Evolutionary conservation across 306 rosid species (phyloP).

Genomic region (Malus orientalis): DNA sequence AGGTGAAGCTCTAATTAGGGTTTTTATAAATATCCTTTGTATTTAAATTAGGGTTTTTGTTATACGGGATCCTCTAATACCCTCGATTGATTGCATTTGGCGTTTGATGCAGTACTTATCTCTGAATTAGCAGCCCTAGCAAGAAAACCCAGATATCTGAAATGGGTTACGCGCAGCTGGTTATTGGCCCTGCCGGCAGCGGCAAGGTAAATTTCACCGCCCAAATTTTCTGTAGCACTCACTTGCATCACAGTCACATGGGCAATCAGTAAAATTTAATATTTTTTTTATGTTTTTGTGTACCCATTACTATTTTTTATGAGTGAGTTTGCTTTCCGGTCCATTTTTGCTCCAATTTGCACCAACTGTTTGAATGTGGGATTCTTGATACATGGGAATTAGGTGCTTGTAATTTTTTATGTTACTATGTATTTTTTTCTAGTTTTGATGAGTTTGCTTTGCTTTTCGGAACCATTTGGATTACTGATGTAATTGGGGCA

Average conservation of each 20-base stretch:
- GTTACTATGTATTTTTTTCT: not conserved
- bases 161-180: constrained; percentile 64
- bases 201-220: constrained; percentile 47
- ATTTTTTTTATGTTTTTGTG: not conserved
- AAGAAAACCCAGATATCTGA: constrained; percentile 1
- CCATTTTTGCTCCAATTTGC: not conserved
- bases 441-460: constrained; percentile 1
- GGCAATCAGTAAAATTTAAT: not conserved
- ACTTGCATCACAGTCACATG: not conserved
- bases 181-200: constrained; percentile 69
- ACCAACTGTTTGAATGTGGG: not conserved
- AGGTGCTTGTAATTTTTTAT: not conserved
- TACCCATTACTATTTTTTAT: not conserved
- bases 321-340: not conserved
- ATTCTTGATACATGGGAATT: not conserved
- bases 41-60: not conserved
- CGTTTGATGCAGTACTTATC: constrained; percentile 50
- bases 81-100: constrained; percentile 32
- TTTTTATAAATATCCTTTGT: not conserved
- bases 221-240: not conserved
- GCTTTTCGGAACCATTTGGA: constrained; percentile 37
- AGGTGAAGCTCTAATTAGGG: not conserved
- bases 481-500: constrained; percentile 56
- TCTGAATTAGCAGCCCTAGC: constrained; percentile 6
- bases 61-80: constrained; percentile 44